These are phyloP conservation scores for Scheffersomyces segobiensis DNA, from an alignment of 1,139 yeast species.

Conservation along the genomic window DNA sequence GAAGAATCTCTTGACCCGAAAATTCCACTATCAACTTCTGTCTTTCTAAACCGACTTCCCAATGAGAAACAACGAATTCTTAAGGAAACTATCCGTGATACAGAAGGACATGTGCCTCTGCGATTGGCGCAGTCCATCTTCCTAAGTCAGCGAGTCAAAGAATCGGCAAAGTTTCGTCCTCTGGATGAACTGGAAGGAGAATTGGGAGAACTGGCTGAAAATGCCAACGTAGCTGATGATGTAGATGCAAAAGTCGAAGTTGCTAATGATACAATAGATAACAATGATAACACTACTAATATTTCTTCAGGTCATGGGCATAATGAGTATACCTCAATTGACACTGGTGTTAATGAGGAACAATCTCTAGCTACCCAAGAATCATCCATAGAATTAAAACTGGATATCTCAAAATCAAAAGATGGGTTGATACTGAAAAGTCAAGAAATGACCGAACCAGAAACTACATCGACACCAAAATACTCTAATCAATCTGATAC, in stretches of 20 bases:
- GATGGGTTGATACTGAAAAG: conserved; percentile 4
- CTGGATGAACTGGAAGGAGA: not conserved
- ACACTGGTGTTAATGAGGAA: not conserved
- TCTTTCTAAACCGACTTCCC: conserved; percentile 20
- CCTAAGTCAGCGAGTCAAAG: not conserved
- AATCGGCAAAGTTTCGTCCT: not conserved
- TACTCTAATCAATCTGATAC: not conserved
- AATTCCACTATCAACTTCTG: conserved; percentile 27
- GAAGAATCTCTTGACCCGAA: conserved; percentile 9
- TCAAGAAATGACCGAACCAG: conserved; percentile 3
- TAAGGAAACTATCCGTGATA: not conserved
- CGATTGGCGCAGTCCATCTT: not conserved
- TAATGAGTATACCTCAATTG: not conserved
- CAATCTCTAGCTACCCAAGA: not conserved
- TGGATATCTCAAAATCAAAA: not conserved
- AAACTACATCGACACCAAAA: not conserved
- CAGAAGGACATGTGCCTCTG: not conserved
- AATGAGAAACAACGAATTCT: conserved; percentile 8
- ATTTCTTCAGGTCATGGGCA: not conserved
- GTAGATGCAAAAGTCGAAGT: not conserved
- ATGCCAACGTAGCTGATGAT: not conserved
- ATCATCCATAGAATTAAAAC: not conserved
- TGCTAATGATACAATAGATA: not conserved
- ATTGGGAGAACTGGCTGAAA: not conserved
- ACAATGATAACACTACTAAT: not conserved